These are phyloP conservation scores for Catunica adiposa DNA, from an alignment of 2,329 filamentous ascomycete genomes.

Conservation along the genomic window DNA sequence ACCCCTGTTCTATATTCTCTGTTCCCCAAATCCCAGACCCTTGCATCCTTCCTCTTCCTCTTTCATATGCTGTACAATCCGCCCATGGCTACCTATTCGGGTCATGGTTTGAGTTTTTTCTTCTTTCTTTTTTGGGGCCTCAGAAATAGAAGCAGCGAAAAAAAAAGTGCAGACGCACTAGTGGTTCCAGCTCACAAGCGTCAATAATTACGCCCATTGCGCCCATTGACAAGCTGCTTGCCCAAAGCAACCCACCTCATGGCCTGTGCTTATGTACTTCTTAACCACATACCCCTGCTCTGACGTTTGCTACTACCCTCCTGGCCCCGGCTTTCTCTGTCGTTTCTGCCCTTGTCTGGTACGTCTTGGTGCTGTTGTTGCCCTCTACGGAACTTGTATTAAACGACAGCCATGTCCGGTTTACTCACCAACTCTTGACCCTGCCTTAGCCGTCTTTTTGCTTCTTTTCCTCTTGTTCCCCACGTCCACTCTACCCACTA, in stretches of 20 bases:
- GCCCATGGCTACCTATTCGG: background rate
- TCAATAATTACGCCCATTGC: background rate
- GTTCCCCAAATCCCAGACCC: background rate
- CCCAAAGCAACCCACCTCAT: background rate
- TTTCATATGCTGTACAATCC: background rate
- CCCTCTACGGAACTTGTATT: background rate
- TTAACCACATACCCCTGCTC: background rate
- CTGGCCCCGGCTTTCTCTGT: background rate
- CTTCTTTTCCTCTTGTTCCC: background rate
- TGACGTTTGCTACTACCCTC: background rate
- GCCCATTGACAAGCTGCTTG: background rate
- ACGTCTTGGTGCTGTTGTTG: too few relatives aligned
- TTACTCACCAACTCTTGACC: background rate
- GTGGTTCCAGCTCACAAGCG: too few relatives aligned
- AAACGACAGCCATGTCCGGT: slow-evolving; percentile 2
- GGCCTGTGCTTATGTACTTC: background rate
- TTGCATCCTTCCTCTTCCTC: background rate
- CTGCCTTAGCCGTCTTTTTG: background rate
- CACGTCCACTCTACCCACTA: background rate
- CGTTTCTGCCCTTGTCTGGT: background rate
- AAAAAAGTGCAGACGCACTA: background rate
- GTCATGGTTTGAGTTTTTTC: background rate
- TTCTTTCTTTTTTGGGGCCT: background rate
- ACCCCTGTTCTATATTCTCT: background rate
- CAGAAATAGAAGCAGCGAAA: background rate